A percentile compares a stretch with the other conserved stretches of the same genome.
Conservation (phyloP, 768 basidiomycete species). For the Hygrophorus russula region DNA sequence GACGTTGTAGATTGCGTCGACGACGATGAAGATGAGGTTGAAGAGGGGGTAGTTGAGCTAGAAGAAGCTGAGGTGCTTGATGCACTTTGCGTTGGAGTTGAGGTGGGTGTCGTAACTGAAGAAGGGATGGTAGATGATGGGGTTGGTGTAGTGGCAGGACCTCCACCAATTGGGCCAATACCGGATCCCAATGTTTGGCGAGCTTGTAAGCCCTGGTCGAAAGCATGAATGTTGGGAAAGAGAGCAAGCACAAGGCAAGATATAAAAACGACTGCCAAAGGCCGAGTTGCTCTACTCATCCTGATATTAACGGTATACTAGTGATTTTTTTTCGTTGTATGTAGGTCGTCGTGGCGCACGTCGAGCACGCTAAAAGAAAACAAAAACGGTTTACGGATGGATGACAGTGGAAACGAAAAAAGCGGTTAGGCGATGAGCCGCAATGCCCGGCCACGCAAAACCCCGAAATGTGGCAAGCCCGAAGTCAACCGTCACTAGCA, state of each 20-base stretch:
- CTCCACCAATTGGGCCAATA: not conserved
- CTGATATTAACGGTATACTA: not conserved
- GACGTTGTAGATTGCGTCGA: conserved; percentile 8
- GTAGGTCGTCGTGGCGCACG: too few species aligned
- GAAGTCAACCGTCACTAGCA: too few species aligned
- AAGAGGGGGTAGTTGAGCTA: conserved; percentile 7
- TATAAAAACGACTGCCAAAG: not conserved
- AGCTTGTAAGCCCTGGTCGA: too few species aligned
- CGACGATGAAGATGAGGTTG: conserved; percentile 9
- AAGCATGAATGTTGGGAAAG: not conserved
- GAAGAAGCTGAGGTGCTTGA: conserved; percentile 3
- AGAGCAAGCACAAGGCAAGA: not conserved
- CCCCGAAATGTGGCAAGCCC: too few species aligned
- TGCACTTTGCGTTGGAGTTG: not conserved
- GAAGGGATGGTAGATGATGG: not conserved
- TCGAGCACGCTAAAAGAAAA: not conserved
- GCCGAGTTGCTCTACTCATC: not conserved
- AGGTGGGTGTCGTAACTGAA: not conserved
- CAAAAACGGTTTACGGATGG: not conserved
- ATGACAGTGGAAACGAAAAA: not conserved
- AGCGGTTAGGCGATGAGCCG: too few species aligned
- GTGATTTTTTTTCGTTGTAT: too few species aligned
- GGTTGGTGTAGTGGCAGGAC: not conserved
- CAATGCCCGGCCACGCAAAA: too few species aligned
- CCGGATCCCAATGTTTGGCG: not conserved